Evolutionary conservation across 78 protist species (phyloP).

Genomic region (Anaeramoeba ignava): DNA sequence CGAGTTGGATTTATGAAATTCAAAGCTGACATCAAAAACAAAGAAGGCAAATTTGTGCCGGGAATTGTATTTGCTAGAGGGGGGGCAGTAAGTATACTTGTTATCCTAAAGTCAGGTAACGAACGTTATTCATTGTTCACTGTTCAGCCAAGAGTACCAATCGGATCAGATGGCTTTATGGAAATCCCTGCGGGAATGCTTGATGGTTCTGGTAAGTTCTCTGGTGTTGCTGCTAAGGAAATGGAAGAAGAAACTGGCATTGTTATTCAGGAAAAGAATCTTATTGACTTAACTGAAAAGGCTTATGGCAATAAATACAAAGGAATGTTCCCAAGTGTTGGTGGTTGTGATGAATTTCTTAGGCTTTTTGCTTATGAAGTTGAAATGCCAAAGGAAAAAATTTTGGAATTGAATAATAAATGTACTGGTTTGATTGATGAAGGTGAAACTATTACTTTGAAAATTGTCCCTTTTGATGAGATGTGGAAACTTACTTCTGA

Average conservation of each 20-base stretch:
- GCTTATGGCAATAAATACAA: neutral
- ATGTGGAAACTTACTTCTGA: slow-evolving; percentile 14
- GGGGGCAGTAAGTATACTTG: slow-evolving; percentile 15
- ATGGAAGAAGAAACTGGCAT: slow-evolving; percentile 29
- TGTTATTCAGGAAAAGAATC: neutral
- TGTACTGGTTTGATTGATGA: slow-evolving; percentile 25
- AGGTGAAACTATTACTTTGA: slow-evolving; percentile 21
- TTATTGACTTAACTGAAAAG: slow-evolving; percentile 20
- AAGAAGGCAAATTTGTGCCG: neutral
- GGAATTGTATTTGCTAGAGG: slow-evolving; percentile 25
- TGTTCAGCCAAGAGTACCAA: slow-evolving; percentile 26
- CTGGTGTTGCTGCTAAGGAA: slow-evolving; percentile 23
- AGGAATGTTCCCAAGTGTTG: slow-evolving; percentile 16
- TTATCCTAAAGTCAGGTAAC: slow-evolving; percentile 4
- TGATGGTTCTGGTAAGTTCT: slow-evolving; percentile 17
- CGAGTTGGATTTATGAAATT: slow-evolving; percentile 25
- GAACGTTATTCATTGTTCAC: slow-evolving; percentile 21
- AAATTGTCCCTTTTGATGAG: slow-evolving; percentile 16
- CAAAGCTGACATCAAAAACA: slow-evolving; percentile 12
- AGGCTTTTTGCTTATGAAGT: slow-evolving; percentile 11
- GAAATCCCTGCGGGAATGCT: slow-evolving; percentile 36
- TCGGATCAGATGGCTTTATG: neutral
- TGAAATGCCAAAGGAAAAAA: neutral
- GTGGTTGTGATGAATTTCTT: slow-evolving; percentile 25
- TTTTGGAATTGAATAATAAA: slow-evolving; percentile 4